Conservation (phyloP, 2,329 filamentous ascomycete species). For the Colletotrichum tabaci region DNA sequence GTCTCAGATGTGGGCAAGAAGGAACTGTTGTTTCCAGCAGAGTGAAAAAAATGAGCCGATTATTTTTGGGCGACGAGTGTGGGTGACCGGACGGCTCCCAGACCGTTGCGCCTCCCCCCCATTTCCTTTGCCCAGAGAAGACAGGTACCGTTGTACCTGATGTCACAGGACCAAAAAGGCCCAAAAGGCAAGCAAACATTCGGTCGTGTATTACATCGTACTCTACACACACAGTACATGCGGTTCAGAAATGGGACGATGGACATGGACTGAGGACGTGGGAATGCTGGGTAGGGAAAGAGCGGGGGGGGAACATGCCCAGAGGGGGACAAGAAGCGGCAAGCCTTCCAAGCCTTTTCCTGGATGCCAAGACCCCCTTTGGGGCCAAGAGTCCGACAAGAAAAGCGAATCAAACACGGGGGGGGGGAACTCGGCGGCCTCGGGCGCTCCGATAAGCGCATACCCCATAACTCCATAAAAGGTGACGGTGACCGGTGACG, state of each 20-base stretch:
- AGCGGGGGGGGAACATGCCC: not conserved
- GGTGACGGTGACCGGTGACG: not conserved
- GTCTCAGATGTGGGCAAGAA: constrained; percentile 32
- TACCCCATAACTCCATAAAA: constrained; percentile 30
- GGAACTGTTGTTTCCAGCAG: constrained; percentile 38
- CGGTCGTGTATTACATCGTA: too few species aligned
- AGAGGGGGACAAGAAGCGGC: constrained; percentile 18
- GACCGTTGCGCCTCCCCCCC: not conserved
- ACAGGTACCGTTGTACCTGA: constrained; percentile 23
- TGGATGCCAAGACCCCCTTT: constrained; percentile 12
- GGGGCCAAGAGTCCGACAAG: constrained; percentile 17
- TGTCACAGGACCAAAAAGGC: constrained; percentile 17
- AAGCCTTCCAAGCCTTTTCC: constrained; percentile 34
- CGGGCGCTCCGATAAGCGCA: constrained; percentile 33
- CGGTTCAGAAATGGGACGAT: constrained; percentile 27
- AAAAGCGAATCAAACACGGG: constrained; percentile 16
- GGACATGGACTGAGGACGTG: constrained; percentile 26
- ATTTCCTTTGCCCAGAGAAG: not conserved
- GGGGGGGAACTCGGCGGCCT: constrained; percentile 2
- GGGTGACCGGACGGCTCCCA: constrained; percentile 26
- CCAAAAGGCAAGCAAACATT: not conserved
- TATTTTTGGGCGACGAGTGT: constrained; percentile 29
- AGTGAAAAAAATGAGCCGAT: constrained; percentile 12
- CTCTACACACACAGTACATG: not conserved
- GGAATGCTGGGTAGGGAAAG: constrained; percentile 31